Evolutionary conservation across 2,329 filamentous ascomycete genomes (phyloP), one percentile per base, ranked within the genome.

Genomic region (Cladosporium cucumerinum): DNA sequence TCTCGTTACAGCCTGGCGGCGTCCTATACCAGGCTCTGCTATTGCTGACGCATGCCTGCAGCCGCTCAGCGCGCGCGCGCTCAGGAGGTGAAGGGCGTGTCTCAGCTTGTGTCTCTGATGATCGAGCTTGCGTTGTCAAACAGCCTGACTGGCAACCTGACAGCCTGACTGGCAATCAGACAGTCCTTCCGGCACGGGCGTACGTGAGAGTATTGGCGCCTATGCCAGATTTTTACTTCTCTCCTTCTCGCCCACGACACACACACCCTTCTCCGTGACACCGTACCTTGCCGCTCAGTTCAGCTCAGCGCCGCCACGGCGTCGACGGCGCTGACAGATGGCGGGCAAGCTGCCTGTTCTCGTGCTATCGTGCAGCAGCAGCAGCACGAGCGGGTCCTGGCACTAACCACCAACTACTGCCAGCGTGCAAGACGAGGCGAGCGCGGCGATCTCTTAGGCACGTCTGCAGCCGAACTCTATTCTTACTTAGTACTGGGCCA

Each of bases 1-100:
- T 28, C 60, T 52, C 49, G 32, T 62, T 54, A 28, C 49, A 25
- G 43, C 25, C 23, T 62, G 49, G 60, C 34, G 60, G 16, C 59
- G 7, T 36, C 21, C 48, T 28, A 46, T 46, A 46, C 39, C 60
- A 32, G 34, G 32, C 49, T 11, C 26, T 46, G 49, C 49, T 62
- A 55, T 62, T 34, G 48, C 60, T 62, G 60, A 62, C 60, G 59
- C 59, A 26, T 34, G 60, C 60, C 60, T 39, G 60, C 60, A 62
- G 49, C 32, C 32, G 60, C 60, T 55, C 49, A 55, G 34, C 23
- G 59, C 57, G 58, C 57, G 32, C 59, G 58, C 57, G 34, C 60
- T 62, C 60, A 55, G 60, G 59, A 62, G 60, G 60, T 54, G 60
- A 55, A 52, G 48, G 49, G 48, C 34, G 26, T 62, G 60, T 62